Percentiles rank a stretch among this genome's conserved stretches.
Evolutionary conservation across 352 stramenopile genomes (phyloP).

Genomic region (Phytopythium sindhum): DNA sequence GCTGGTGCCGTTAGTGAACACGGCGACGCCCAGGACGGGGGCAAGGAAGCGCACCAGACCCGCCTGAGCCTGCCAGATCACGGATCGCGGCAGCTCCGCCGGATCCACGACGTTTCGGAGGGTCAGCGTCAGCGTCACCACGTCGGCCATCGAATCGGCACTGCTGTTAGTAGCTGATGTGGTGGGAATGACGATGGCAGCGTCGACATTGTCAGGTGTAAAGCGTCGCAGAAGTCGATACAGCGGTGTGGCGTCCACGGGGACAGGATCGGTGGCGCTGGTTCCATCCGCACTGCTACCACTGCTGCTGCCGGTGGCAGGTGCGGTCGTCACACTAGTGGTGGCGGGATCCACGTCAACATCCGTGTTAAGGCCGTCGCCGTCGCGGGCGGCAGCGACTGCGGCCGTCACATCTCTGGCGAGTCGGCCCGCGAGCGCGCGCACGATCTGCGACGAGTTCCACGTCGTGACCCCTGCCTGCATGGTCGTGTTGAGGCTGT

Average conservation of each 20-base stretch:
- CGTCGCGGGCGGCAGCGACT: neutral
- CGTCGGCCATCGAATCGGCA: constrained; percentile 1
- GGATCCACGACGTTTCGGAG: constrained; percentile 42
- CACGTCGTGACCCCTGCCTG: neutral
- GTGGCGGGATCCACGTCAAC: neutral
- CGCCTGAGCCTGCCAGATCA: constrained; percentile 47
- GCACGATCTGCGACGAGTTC: constrained; percentile 5
- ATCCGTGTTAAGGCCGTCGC: constrained; percentile 1
- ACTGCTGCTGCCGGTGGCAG: neutral
- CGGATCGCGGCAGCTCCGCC: constrained; percentile 25
- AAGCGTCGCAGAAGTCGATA: constrained; percentile 1
- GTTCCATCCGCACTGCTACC: neutral
- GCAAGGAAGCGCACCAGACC: constrained; percentile 38
- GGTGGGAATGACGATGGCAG: neutral
- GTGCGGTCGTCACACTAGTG: neutral
- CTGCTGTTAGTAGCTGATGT: neutral
- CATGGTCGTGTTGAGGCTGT: neutral
- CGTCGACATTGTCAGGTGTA: constrained; percentile 1
- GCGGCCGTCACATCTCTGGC: constrained; percentile 1
- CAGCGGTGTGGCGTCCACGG: neutral
- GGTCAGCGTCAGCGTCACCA: constrained; percentile 29
- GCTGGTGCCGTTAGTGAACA: neutral
- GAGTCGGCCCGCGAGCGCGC: neutral
- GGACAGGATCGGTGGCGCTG: neutral
- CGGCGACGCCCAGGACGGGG: constrained; percentile 10